Evolutionary conservation across 2,329 filamentous ascomycete genomes (phyloP).

Genomic region (Pseudogymnoascus sp.): DNA sequence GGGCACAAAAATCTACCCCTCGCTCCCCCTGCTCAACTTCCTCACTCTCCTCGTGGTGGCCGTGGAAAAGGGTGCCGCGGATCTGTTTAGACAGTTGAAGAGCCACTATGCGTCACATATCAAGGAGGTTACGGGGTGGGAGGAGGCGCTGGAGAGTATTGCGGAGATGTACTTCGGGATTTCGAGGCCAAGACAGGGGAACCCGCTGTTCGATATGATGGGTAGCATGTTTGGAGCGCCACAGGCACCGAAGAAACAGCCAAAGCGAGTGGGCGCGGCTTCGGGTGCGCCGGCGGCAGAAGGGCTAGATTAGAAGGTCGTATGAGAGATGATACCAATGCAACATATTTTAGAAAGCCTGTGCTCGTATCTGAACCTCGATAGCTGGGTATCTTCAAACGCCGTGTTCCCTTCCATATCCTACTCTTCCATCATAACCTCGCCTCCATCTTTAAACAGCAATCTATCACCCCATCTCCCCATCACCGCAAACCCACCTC

Average conservation of each 20-base stretch:
- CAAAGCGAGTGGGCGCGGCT: conserved; percentile 29
- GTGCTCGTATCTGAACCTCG: conserved; percentile 9
- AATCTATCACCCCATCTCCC: background rate
- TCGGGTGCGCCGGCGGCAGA: conserved; percentile 44
- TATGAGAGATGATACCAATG: conserved; percentile 4
- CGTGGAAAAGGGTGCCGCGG: conserved; percentile 67
- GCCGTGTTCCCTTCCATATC: conserved; percentile 13
- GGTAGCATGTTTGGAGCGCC: conserved; percentile 83
- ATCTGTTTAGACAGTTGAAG: conserved; percentile 74
- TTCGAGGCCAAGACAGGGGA: conserved; percentile 76
- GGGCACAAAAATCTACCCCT: conserved; percentile 77
- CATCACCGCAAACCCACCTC: background rate
- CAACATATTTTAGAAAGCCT: conserved; percentile 12
- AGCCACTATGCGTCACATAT: conserved; percentile 74
- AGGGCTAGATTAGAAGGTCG: conserved; percentile 44
- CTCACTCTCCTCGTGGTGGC: conserved; percentile 75
- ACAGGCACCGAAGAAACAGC: conserved; percentile 35
- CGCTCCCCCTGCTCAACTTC: conserved; percentile 91
- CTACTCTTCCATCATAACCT: conserved; percentile 6
- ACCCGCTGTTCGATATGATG: conserved; percentile 97
- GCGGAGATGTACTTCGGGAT: conserved; percentile 97
- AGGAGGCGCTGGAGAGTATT: conserved; percentile 73
- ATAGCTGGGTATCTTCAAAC: conserved; percentile 20
- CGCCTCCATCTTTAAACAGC: background rate
- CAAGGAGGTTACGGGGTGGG: conserved; percentile 70